Conservation (phyloP, 2,329 filamentous ascomycete species). For the Zasmidium citrigriseum region DNA sequence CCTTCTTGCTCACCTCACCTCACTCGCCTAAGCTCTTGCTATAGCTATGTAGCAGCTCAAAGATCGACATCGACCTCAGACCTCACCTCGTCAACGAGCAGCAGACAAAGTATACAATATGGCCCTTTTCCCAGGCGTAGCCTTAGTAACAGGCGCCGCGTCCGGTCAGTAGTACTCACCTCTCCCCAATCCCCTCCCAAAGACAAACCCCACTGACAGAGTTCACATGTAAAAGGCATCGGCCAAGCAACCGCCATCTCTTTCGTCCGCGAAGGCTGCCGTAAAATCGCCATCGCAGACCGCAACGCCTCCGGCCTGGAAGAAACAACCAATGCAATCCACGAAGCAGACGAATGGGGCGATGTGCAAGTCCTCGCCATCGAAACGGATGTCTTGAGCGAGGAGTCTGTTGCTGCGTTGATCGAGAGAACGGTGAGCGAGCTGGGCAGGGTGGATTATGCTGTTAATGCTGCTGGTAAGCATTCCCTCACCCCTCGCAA, state of each 20-base stretch:
- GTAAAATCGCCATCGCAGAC: slow-evolving; percentile 45
- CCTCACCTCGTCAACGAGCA: no score
- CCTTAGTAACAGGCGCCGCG: slow-evolving; percentile 36
- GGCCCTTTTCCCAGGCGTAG: slow-evolving; percentile 35
- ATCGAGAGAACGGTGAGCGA: slow-evolving; percentile 36
- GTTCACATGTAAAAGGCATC: slow-evolving; percentile 38
- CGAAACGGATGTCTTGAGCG: slow-evolving; percentile 39
- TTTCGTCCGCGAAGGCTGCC: slow-evolving; percentile 49
- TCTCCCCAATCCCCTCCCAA: neutral
- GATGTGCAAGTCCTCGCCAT: slow-evolving; percentile 29
- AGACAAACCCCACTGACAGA: neutral
- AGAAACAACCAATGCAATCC: slow-evolving; percentile 37
- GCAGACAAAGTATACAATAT: slow-evolving; percentile 10
- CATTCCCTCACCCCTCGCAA: neutral
- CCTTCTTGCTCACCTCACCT: neutral
- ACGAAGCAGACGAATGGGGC: slow-evolving; percentile 22
- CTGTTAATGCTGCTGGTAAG: slow-evolving; percentile 45
- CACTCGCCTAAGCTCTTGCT: neutral
- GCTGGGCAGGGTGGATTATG: slow-evolving; percentile 50
- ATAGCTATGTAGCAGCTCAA: neutral
- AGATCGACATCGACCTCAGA: neutral
- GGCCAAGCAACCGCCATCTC: slow-evolving; percentile 46
- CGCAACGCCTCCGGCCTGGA: slow-evolving; percentile 35
- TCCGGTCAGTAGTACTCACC: slow-evolving; percentile 26
- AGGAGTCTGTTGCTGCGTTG: slow-evolving; percentile 37